These are phyloP conservation scores for Boletus semigastroideus DNA, from an alignment of 1,284 basidiomycete genomes.

Conservation along the genomic window DNA sequence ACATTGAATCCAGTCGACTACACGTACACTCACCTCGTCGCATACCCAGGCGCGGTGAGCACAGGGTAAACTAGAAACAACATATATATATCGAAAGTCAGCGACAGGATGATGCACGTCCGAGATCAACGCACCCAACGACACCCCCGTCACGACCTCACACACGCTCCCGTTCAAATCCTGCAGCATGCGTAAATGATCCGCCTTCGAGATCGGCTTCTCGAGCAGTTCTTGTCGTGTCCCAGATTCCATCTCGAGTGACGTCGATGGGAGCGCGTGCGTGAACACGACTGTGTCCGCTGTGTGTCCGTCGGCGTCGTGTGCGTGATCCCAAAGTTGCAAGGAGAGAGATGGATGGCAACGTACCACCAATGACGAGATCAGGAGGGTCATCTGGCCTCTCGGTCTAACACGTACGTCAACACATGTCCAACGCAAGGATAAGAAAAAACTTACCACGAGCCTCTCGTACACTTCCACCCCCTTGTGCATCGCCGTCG, in stretches of 20 bases:
- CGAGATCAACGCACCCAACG: slow-evolving; percentile 55
- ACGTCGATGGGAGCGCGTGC: slow-evolving; percentile 61
- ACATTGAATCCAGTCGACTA: not conserved
- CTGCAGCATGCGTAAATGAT: slow-evolving; percentile 86
- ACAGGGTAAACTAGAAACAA: slow-evolving; percentile 70
- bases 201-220: slow-evolving; percentile 79
- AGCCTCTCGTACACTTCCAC: slow-evolving; percentile 90
- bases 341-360: not conserved
- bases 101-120: not conserved
- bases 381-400: slow-evolving; percentile 87
- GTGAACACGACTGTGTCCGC: slow-evolving; percentile 92
- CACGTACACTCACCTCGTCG: slow-evolving; percentile 56
- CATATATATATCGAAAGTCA: not conserved
- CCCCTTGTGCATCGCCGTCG: slow-evolving; percentile 90
- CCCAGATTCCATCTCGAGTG: slow-evolving; percentile 45
- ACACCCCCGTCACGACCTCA: slow-evolving; percentile 90
- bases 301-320: slow-evolving; percentile 27
- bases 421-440: not conserved
- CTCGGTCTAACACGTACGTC: slow-evolving; percentile 40
- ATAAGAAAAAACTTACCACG: slow-evolving; percentile 49
- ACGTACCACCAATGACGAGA: slow-evolving; percentile 84
- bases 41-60: slow-evolving; percentile 83
- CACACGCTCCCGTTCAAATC: slow-evolving; percentile 85
- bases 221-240: slow-evolving; percentile 77
- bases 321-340: not conserved